Conservation (phyloP, 2,329 filamentous ascomycete species). For the Fusarium zealandicum region DNA sequence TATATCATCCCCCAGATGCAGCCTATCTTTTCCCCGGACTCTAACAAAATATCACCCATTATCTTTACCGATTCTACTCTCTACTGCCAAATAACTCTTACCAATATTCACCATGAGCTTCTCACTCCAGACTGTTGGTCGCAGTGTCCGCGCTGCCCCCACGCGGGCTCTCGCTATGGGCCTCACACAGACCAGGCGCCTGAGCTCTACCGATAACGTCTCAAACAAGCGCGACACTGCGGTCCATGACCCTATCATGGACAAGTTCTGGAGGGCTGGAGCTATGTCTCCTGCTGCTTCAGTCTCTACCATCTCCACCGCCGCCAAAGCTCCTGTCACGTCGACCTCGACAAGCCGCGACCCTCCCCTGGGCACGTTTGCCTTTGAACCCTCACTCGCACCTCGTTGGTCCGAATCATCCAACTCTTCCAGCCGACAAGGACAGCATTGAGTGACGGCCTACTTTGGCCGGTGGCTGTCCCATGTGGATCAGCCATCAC, state of each 20-base stretch:
- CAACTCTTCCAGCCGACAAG: neutral
- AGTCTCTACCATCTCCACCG: neutral
- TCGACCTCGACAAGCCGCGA: constrained; percentile 23
- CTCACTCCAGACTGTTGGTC: constrained; percentile 33
- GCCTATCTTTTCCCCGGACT: neutral
- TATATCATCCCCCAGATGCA: neutral
- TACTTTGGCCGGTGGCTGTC: neutral
- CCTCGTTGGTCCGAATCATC: constrained; percentile 30
- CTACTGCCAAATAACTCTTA: neutral
- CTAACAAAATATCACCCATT: neutral
- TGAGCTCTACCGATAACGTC: constrained; percentile 29
- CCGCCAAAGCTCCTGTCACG: constrained; percentile 6
- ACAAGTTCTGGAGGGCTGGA: constrained; percentile 29
- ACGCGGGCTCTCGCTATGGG: constrained; percentile 14
- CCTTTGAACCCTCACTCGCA: constrained; percentile 31
- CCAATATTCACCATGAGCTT: constrained; percentile 29
- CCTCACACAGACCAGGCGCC: constrained; percentile 20
- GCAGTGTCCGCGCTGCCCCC: constrained; percentile 21
- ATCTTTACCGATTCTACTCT: neutral
- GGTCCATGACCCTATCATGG: constrained; percentile 36
- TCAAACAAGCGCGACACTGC: constrained; percentile 25
- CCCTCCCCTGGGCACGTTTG: constrained; percentile 33
- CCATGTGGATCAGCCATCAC: neutral
- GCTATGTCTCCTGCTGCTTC: constrained; percentile 13
- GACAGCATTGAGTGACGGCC: neutral